These are phyloP conservation scores for Exophiala dermatitidis DNA, from an alignment of 2,329 filamentous ascomycete species.

Conservation along the genomic window DNA sequence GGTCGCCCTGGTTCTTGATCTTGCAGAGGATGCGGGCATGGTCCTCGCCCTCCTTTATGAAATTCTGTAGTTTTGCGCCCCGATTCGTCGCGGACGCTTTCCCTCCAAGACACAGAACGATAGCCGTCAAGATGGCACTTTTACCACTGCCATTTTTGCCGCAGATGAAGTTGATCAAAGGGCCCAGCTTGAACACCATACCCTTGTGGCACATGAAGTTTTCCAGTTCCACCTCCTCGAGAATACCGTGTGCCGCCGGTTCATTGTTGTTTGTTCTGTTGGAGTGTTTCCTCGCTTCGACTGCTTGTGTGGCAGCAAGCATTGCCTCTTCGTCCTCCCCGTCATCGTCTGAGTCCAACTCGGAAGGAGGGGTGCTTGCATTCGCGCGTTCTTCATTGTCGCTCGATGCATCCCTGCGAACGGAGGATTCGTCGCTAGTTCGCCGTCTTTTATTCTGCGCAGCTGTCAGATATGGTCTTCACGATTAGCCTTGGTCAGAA, in stretches of 20 bases:
- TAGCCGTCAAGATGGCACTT: constrained; percentile 85
- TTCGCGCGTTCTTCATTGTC: constrained; percentile 7
- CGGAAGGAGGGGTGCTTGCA: constrained; percentile 21
- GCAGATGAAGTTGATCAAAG: constrained; percentile 95
- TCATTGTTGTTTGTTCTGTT: constrained; percentile 58
- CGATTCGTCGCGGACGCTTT: constrained; percentile 91
- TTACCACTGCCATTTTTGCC: constrained; percentile 97
- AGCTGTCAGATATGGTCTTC: constrained; percentile 1
- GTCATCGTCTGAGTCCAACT: constrained; percentile 17
- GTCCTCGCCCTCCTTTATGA: constrained; percentile 84
- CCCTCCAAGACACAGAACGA: constrained; percentile 89
- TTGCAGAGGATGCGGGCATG: constrained; percentile 67
- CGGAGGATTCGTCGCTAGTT: constrained; percentile 21
- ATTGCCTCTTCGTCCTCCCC: constrained; percentile 39
- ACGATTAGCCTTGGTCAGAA: background rate
- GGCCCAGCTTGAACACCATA: constrained; percentile 76
- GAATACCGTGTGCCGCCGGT: constrained; percentile 74
- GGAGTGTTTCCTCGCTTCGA: constrained; percentile 45
- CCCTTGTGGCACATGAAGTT: constrained; percentile 96
- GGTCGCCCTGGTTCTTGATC: constrained; percentile 82
- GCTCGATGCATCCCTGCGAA: constrained; percentile 7
- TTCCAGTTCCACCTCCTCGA: constrained; percentile 75
- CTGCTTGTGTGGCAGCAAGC: constrained; percentile 56
- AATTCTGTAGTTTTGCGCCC: constrained; percentile 76
- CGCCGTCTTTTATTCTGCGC: constrained; percentile 22